A percentile compares a stretch with the other conserved stretches of the same genome.
Conservation (phyloP, 2,329 filamentous ascomycete species). For the Aspergillus tanneri region DNA sequence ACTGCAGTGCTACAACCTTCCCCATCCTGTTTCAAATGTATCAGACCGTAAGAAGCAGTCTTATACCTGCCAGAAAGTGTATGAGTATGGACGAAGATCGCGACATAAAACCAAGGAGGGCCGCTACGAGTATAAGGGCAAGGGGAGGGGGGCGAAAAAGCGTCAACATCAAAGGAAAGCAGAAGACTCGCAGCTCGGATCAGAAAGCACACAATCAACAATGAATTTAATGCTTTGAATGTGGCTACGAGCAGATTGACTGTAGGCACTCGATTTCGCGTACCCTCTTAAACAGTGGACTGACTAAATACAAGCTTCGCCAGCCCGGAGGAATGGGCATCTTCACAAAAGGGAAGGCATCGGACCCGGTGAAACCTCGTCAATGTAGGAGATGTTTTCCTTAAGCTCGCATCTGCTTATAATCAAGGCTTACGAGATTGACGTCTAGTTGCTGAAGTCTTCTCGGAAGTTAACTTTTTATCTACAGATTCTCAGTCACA, state of each 20-base stretch:
- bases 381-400: constrained; percentile 9
- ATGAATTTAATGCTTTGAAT: constrained; percentile 56
- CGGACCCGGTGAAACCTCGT: constrained; percentile 28
- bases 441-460: background rate
- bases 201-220: constrained; percentile 48
- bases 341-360: constrained; percentile 39
- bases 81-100: constrained; percentile 50
- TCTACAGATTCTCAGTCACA: background rate
- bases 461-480: background rate
- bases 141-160: background rate
- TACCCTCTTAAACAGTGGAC: background rate
- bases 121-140: constrained; percentile 52
- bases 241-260: constrained; percentile 56
- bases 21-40: background rate
- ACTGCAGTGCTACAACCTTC: no score
- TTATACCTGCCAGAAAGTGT: background rate
- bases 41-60: background rate
- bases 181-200: constrained; percentile 25
- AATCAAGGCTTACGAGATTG: background rate
- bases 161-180: constrained; percentile 7
- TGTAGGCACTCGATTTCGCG: constrained; percentile 36
- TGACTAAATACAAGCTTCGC: constrained; percentile 23
- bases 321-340: constrained; percentile 28
- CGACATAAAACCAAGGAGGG: constrained; percentile 58
- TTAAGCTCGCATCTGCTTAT: no score